Evolutionary conservation across 1,284 basidiomycete genomes (phyloP).

Genomic region (Lentinus polychrous): DNA sequence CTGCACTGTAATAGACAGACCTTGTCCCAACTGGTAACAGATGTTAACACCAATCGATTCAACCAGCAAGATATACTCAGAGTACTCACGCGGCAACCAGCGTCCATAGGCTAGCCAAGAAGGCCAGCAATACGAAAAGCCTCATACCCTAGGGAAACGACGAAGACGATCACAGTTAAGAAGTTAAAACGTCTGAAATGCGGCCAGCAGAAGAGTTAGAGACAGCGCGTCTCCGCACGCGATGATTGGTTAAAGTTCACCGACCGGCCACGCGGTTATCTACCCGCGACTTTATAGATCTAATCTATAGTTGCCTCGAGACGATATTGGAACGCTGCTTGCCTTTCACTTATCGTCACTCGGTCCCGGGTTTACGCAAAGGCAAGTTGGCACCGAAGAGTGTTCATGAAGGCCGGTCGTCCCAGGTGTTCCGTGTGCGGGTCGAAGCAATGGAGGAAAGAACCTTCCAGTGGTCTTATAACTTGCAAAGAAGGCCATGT

Average conservation of each 20-base stretch:
- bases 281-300: conserved; percentile 9
- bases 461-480: conserved; percentile 61
- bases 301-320: background rate
- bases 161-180: background rate
- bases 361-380: too few species aligned
- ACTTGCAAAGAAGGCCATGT: conserved; percentile 77
- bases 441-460: conserved; percentile 77
- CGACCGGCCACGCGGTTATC: conserved; percentile 21
- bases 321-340: too few species aligned
- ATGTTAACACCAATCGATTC: background rate
- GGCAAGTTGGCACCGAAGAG: too few species aligned
- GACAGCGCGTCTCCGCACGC: background rate
- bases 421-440: conserved; percentile 59
- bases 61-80: background rate
- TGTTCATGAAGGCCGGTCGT: conserved; percentile 38
- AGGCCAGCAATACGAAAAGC: conserved; percentile 22
- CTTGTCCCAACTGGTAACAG: conserved; percentile 7
- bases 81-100: conserved; percentile 28
- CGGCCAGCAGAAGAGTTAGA: background rate
- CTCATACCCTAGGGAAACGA: conserved; percentile 19
- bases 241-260: too few species aligned
- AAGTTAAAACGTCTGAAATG: background rate
- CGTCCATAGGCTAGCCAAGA: conserved; percentile 26
- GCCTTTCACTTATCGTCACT: too few species aligned
- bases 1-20: background rate